phyloP scores from a whole-genome alignment of 2,329 filamentous ascomycete genomes.

The Xylariaceae sp. region DNA sequence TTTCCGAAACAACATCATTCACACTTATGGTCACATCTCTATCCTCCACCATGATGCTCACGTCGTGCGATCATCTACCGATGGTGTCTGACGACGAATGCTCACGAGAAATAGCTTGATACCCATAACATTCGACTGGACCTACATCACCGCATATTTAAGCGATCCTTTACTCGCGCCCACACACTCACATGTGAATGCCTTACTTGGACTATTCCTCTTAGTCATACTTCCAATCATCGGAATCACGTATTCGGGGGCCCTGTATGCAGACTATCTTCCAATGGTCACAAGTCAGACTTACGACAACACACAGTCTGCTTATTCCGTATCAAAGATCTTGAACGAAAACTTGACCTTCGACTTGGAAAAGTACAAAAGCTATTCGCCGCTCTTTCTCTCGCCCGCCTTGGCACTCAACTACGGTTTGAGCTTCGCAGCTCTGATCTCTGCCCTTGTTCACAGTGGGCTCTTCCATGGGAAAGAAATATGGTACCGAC shows the following conservation, averaged over 20 bases:
- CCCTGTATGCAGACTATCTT: constrained; percentile 48
- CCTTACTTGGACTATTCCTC: constrained; percentile 37
- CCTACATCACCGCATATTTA: constrained; percentile 34
- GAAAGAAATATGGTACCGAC: constrained; percentile 41
- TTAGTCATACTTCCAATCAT: constrained; percentile 43
- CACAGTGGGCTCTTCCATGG: constrained; percentile 38
- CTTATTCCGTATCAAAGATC: constrained; percentile 50
- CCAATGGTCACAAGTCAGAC: constrained; percentile 51
- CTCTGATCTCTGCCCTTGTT: constrained; percentile 42
- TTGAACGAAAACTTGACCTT: constrained; percentile 46
- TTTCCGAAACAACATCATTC: no score
- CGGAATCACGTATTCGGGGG: constrained; percentile 43
- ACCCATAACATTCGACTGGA: constrained; percentile 45
- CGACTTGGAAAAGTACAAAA: constrained; percentile 47
- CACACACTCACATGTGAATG: constrained; percentile 39
- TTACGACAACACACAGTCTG: constrained; percentile 52
- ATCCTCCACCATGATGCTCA: no score
- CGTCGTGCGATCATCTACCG: no score
- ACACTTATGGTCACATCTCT: no score
- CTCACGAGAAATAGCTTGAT: constrained; percentile 29
- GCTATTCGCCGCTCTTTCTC: constrained; percentile 54
- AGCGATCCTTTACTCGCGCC: constrained; percentile 32
- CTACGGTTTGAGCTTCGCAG: constrained; percentile 51
- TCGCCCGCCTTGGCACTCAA: constrained; percentile 43
- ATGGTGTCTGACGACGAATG: no score